Evolutionary conservation across 2,329 filamentous ascomycete genomes (phyloP).

Genomic region (Cladosporium austrohemisphaericum): DNA sequence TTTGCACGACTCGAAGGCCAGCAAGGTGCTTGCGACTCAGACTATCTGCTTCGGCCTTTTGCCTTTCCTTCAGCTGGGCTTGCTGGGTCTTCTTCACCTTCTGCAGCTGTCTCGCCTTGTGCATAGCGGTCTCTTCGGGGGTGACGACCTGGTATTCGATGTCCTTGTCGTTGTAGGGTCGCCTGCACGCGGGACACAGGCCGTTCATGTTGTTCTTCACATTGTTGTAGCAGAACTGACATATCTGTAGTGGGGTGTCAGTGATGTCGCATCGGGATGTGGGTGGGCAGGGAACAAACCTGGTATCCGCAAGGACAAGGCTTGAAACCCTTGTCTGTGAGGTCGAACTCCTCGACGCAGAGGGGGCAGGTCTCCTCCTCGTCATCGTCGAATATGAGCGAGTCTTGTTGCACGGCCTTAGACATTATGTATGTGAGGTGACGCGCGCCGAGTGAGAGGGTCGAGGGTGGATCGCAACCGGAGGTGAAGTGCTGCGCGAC

Average conservation of each 20-base stretch:
- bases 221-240: conserved; percentile 99
- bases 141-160: conserved; percentile 97
- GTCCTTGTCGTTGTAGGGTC: conserved; percentile 93
- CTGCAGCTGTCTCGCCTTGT: conserved; percentile 68
- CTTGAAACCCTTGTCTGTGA: conserved; percentile 93
- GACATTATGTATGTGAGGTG: conserved; percentile 39
- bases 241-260: conserved; percentile 61
- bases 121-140: conserved; percentile 77
- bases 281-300: conserved; percentile 51
- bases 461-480: conserved; percentile 8
- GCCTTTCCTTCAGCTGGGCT: conserved; percentile 85
- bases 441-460: conserved; percentile 4
- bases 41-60: conserved; percentile 93
- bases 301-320: conserved; percentile 98
- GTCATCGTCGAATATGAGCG: conserved; percentile 53
- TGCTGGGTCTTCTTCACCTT: conserved; percentile 93
- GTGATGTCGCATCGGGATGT: conserved; percentile 7
- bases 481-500: conserved; percentile 7
- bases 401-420: conserved; percentile 44
- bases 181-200: conserved; percentile 91
- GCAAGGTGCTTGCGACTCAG: conserved; percentile 94
- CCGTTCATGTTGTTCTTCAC: conserved; percentile 98
- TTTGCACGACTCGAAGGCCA: conserved; percentile 92
- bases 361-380: conserved; percentile 70
- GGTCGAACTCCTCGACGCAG: conserved; percentile 97